These are phyloP conservation scores for Nepenthes mirabilis DNA, from an alignment of 148 eudicot genomes.

Conservation along the genomic window DNA sequence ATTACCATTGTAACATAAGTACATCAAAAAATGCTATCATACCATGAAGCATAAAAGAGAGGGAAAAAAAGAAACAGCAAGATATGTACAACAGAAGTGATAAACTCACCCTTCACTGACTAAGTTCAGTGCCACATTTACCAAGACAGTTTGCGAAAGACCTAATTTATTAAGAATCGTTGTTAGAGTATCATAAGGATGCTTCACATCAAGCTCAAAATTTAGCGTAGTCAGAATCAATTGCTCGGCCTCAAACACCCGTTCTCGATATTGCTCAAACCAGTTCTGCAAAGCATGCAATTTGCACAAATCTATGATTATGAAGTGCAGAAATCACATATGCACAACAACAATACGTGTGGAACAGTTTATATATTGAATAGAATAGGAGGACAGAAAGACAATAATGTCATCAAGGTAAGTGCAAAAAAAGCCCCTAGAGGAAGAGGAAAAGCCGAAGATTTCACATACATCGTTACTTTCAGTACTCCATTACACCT, in stretches of 20 bases:
- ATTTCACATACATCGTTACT: too few relatives aligned
- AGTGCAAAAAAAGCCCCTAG: too few relatives aligned
- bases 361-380: neutral
- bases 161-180: constrained; percentile 81
- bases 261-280: constrained; percentile 89
- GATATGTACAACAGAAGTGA: neutral
- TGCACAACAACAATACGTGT: too few relatives aligned
- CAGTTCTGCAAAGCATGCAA: constrained; percentile 42
- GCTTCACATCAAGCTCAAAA: constrained; percentile 88
- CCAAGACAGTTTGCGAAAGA: constrained; percentile 66
- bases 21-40: too few relatives aligned
- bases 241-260: constrained; percentile 82
- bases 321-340: too few relatives aligned
- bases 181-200: constrained; percentile 81
- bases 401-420: neutral
- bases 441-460: too few relatives aligned
- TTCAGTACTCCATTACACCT: too few relatives aligned
- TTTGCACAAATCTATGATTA: too few relatives aligned
- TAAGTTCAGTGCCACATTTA: constrained; percentile 66
- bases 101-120: constrained; percentile 89
- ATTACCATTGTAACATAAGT: too few relatives aligned
- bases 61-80: too few relatives aligned
- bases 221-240: constrained; percentile 74
- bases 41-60: too few relatives aligned
- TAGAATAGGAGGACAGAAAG: neutral